Conservation (phyloP, 768 basidiomycete genomes). For the Amanita thiersii region DNA sequence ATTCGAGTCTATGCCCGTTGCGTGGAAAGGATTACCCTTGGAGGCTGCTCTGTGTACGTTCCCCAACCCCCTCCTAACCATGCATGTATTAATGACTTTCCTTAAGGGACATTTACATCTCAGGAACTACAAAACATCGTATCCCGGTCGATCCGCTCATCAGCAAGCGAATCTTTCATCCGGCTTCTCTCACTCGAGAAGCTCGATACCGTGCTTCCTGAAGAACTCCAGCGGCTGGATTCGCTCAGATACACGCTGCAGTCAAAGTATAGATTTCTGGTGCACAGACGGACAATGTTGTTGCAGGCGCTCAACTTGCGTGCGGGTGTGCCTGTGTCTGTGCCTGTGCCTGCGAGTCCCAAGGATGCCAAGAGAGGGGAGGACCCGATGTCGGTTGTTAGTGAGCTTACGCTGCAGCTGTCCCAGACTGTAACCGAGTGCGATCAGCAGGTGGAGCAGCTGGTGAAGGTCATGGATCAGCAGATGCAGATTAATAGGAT, state of each 20-base stretch:
- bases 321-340: slow-evolving; percentile 22
- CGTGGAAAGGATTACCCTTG: slow-evolving; percentile 61
- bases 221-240: slow-evolving; percentile 52
- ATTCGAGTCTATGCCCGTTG: slow-evolving; percentile 49
- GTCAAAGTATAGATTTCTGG: slow-evolving; percentile 59
- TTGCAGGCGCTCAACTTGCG: slow-evolving; percentile 61
- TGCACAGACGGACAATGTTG: slow-evolving; percentile 60
- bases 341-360: too few relatives aligned
- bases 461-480: slow-evolving; percentile 55
- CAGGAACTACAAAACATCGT: slow-evolving; percentile 62
- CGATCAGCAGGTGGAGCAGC: slow-evolving; percentile 48
- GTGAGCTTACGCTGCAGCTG: slow-evolving; percentile 46
- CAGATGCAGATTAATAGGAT: slow-evolving; percentile 52
- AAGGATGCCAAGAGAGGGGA: slow-evolving; percentile 30
- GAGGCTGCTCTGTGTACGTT: slow-evolving; percentile 55
- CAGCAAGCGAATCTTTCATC: slow-evolving; percentile 62
- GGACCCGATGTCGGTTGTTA: slow-evolving; percentile 27
- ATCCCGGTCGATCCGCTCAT: slow-evolving; percentile 60
- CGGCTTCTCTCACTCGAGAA: slow-evolving; percentile 58
- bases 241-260: slow-evolving; percentile 45
- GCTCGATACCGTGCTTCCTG: slow-evolving; percentile 49
- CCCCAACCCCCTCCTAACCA: slow-evolving; percentile 1
- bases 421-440: slow-evolving; percentile 49
- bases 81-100: slow-evolving; percentile 6
- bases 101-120: slow-evolving; percentile 49